A percentile compares a stretch with the other conserved stretches of the same genome.
phyloP scores from a whole-genome alignment of 371 early-diverging fungal genomes.

The Mucor sp. region DNA sequence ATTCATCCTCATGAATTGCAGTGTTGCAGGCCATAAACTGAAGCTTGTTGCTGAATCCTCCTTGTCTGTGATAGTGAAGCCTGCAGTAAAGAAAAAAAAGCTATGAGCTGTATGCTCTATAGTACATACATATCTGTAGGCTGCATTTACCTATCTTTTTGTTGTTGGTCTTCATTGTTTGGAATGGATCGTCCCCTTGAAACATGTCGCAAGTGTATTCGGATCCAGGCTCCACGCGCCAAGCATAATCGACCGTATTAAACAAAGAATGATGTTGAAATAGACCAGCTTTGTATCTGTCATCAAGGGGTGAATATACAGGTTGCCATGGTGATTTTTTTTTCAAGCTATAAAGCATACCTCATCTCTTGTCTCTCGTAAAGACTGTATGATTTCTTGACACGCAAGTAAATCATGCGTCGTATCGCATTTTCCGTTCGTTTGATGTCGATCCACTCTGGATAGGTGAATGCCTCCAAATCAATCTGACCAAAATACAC shows the following conservation, averaged over 20 bases:
- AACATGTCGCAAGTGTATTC: conserved; percentile 79
- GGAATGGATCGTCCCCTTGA: conserved; percentile 79
- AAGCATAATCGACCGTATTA: conserved; percentile 83
- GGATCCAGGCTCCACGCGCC: conserved; percentile 95
- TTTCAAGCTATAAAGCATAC: conserved; percentile 11
- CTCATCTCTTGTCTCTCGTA: conserved; percentile 27
- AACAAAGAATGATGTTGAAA: conserved; percentile 83
- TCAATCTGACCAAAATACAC: conserved; percentile 50
- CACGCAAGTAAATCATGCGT: conserved; percentile 4
- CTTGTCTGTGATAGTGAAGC: conserved; percentile 68
- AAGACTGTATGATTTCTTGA: conserved; percentile 24
- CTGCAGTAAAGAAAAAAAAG: conserved; percentile 4
- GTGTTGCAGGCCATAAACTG: conserved; percentile 71
- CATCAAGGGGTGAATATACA: neutral
- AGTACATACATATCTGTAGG: too few relatives aligned
- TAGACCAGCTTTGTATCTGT: conserved; percentile 82
- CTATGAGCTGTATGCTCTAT: too few relatives aligned
- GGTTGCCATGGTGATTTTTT: neutral
- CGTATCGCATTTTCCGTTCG: conserved; percentile 30
- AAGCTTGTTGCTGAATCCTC: conserved; percentile 68
- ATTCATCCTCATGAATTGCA: conserved; percentile 49
- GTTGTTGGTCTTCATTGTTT: conserved; percentile 72
- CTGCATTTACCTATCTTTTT: conserved; percentile 70
- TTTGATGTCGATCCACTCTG: conserved; percentile 48
- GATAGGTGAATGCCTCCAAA: conserved; percentile 45